These are phyloP conservation scores for Xylaria venustula DNA, from an alignment of 495 filamentous ascomycete genomes.

Conservation along the genomic window DNA sequence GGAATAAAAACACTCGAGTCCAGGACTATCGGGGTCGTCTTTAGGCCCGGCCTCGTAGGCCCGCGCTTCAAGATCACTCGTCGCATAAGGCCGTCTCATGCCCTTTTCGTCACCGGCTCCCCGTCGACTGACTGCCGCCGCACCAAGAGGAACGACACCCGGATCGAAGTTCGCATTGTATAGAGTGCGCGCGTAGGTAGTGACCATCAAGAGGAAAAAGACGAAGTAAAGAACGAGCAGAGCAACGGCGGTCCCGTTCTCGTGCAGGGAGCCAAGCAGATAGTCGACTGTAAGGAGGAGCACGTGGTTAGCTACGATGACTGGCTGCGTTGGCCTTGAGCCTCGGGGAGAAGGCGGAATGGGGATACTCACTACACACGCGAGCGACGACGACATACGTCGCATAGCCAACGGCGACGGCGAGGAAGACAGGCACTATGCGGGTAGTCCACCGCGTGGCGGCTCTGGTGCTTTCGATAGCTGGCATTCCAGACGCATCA, in stretches of 20 bases:
- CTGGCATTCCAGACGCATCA: slow-evolving; percentile 30
- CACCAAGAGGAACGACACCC: slow-evolving; percentile 65
- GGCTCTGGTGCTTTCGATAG: slow-evolving; percentile 32
- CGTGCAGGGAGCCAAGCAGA: slow-evolving; percentile 53
- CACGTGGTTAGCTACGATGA: background rate
- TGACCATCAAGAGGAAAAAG: slow-evolving; percentile 62
- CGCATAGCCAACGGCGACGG: slow-evolving; percentile 34
- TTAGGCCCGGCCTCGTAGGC: slow-evolving; percentile 35
- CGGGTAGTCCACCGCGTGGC: slow-evolving; percentile 47
- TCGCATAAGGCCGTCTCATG: slow-evolving; percentile 18
- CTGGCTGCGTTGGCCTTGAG: background rate
- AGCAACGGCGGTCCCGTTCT: slow-evolving; percentile 58
- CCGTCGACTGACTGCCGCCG: slow-evolving; percentile 31
- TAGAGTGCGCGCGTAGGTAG: slow-evolving; percentile 67
- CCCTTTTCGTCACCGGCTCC: slow-evolving; percentile 22
- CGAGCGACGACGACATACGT: slow-evolving; percentile 42
- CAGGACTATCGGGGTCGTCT: slow-evolving; percentile 43
- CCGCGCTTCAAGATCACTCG: slow-evolving; percentile 41
- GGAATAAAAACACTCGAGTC: slow-evolving; percentile 63
- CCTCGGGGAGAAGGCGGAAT: background rate
- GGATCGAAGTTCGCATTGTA: slow-evolving; percentile 64
- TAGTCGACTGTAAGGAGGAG: slow-evolving; percentile 53
- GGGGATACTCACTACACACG: slow-evolving; percentile 36
- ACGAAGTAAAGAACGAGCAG: slow-evolving; percentile 71
- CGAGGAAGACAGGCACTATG: slow-evolving; percentile 39